These are phyloP conservation scores for Hirschfeldia incana DNA, from an alignment of 345 rosid species.

Conservation along the genomic window DNA sequence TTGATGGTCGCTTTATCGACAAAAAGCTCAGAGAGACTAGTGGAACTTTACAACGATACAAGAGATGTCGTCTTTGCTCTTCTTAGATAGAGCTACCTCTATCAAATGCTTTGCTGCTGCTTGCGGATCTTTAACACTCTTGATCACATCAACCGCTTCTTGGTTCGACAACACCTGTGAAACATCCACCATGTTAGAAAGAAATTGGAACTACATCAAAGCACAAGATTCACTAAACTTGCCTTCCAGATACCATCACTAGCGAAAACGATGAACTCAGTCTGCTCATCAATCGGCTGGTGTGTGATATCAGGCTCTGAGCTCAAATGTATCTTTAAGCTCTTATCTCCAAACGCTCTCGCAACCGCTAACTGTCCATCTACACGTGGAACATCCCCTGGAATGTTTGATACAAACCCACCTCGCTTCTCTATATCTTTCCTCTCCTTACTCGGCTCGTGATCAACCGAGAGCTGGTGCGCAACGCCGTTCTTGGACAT, in stretches of 20 bases:
- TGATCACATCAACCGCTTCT: constrained; percentile 67
- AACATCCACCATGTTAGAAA: neutral
- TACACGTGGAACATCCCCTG: constrained; percentile 84
- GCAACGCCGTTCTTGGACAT: neutral
- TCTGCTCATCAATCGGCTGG: constrained; percentile 47
- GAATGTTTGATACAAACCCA: constrained; percentile 9
- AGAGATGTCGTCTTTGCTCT: constrained; percentile 90
- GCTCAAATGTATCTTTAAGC: constrained; percentile 82
- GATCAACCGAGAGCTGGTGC: constrained; percentile 1
- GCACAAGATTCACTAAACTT: neutral
- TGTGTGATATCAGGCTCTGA: constrained; percentile 67
- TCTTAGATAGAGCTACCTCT: constrained; percentile 61
- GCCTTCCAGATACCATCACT: constrained; percentile 95
- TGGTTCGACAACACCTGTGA: constrained; percentile 53
- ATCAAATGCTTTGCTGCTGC: constrained; percentile 69
- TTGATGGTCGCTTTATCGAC: constrained; percentile 2
- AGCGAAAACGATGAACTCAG: neutral
- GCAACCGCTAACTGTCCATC: constrained; percentile 95
- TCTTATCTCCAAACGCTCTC: constrained; percentile 87
- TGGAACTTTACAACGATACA: constrained; percentile 83
- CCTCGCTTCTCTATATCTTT: constrained; percentile 3
- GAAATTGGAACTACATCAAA: neutral
- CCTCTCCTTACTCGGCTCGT: neutral
- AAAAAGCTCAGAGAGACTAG: constrained; percentile 22
- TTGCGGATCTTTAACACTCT: constrained; percentile 62